These are phyloP conservation scores for Smithsoniella earleae DNA, from an alignment of 163 green algal species.

Conservation along the genomic window DNA sequence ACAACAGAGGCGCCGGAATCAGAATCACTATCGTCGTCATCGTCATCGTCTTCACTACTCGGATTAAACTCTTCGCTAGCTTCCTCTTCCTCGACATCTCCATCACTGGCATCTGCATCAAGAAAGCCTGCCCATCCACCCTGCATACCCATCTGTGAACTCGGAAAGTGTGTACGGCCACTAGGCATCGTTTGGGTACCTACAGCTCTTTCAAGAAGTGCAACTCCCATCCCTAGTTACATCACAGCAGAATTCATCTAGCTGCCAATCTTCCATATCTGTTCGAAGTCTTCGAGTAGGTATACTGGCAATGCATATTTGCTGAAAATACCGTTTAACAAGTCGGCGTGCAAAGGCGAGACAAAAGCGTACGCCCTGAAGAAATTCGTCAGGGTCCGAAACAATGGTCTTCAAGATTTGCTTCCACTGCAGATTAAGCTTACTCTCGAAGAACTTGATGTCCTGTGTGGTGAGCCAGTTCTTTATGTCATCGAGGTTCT, in stretches of 20 bases:
- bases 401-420: slow-evolving; percentile 93
- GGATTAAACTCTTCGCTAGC: slow-evolving; percentile 49
- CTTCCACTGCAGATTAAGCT: slow-evolving; percentile 98
- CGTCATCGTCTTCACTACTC: slow-evolving; percentile 45
- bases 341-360: too few species aligned
- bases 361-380: slow-evolving; percentile 48
- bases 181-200: slow-evolving; percentile 12
- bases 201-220: not conserved
- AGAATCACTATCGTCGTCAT: slow-evolving; percentile 39
- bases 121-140: slow-evolving; percentile 29
- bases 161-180: too few species aligned
- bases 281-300: too few species aligned
- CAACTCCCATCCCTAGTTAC: too few species aligned
- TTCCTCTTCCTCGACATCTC: slow-evolving; percentile 54
- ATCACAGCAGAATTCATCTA: not conserved
- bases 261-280: too few species aligned
- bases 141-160: slow-evolving; percentile 29
- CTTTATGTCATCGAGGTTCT: slow-evolving; percentile 88
- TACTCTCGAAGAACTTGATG: slow-evolving; percentile 97
- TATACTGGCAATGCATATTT: too few species aligned
- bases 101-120: slow-evolving; percentile 37
- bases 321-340: too few species aligned
- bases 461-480: slow-evolving; percentile 88
- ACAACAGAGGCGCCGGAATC: slow-evolving; percentile 32
- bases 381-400: slow-evolving; percentile 84